Evolutionary conservation across 306 rosid species (phyloP), one percentile per base, ranked within the genome.

Genomic region (Nissolia schottii): DNA sequence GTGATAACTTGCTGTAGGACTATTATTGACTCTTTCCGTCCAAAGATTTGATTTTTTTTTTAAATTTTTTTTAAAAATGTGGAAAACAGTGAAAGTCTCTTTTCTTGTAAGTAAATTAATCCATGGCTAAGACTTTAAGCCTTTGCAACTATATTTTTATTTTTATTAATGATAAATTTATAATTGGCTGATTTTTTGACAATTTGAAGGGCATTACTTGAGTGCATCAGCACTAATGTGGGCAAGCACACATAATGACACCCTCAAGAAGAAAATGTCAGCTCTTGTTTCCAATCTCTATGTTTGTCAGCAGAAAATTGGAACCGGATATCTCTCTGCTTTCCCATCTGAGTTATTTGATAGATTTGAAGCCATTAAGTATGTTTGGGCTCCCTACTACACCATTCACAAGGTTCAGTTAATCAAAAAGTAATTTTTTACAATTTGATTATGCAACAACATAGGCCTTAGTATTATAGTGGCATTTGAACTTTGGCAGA

Each of bases 321-420:
- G 96, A 34, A 78, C 82, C 0, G 98, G 98, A 32, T 94, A 94
- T 81, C 94, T 94, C 45, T 94, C 98, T 27, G 97, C 98, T 11
- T 94, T 89, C 76, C 98, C 98, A 5, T 34, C 88, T 0, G 94
- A 87, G 66, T 41, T 45, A 4, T 94, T 94, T 65, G 98, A 94
- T 79, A 85, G 86, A 7, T 67, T 85, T 65, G 98, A 91, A 79
- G 90, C 85, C 43, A 10, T 84, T 37, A 2, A 70, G 40, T 57
- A 61, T 23, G 92, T 80, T 14, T 94, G 98, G 97, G 98, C 97
- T 75, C 97, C 98, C 38, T 94, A 94, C 71, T 94, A 94, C 83
- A 94, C 98, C 70, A 85, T 94, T 75, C 98, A 94, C 87, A 94
- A 94, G 97, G 98, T 94, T 79, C 45, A 50, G n/a, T n/a, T n/a